A percentile compares a stretch with the other conserved stretches of the same genome.
Evolutionary conservation across 129 eudicot species (phyloP).

Genomic region (Flaveria robusta): DNA sequence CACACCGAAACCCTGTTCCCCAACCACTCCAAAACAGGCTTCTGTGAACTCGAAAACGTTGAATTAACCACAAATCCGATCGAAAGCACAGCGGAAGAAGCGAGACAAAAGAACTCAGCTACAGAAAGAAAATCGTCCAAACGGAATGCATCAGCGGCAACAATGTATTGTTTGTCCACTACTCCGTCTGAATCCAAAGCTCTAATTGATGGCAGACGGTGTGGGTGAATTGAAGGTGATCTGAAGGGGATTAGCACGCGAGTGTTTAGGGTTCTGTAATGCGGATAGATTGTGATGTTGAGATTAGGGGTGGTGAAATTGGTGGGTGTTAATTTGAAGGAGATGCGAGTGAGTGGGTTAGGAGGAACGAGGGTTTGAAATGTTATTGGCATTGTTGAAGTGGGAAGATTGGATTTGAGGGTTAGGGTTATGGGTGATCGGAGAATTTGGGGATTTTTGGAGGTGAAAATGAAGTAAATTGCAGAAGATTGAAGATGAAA

Average conservation of each 20-base stretch:
- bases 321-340: slow-evolving; percentile 36
- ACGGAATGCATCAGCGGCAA: slow-evolving; percentile 17
- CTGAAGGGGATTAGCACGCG: slow-evolving; percentile 24
- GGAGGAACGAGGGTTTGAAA: slow-evolving; percentile 49
- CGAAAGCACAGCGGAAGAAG: slow-evolving; percentile 59
- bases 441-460: not conserved
- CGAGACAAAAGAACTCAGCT: slow-evolving; percentile 57
- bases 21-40: slow-evolving; percentile 48
- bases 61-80: slow-evolving; percentile 49
- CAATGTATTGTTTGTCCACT: slow-evolving; percentile 11
- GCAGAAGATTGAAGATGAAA: slow-evolving; percentile 14
- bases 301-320: slow-evolving; percentile 29
- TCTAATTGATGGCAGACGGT: slow-evolving; percentile 15
- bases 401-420: not conserved
- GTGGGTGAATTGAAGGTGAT: slow-evolving; percentile 5
- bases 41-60: slow-evolving; percentile 34
- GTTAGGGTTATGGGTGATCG: slow-evolving; percentile 23
- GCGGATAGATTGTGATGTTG: slow-evolving; percentile 19
- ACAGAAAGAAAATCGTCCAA: slow-evolving; percentile 57
- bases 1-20: slow-evolving; percentile 58
- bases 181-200: slow-evolving; percentile 38
- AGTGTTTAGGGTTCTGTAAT: slow-evolving; percentile 25
- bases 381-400: slow-evolving; percentile 52
- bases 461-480: not conserved
- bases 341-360: slow-evolving; percentile 36